Conservation (phyloP, 805 yeast species). For the Saturnispora mendoncae region DNA sequence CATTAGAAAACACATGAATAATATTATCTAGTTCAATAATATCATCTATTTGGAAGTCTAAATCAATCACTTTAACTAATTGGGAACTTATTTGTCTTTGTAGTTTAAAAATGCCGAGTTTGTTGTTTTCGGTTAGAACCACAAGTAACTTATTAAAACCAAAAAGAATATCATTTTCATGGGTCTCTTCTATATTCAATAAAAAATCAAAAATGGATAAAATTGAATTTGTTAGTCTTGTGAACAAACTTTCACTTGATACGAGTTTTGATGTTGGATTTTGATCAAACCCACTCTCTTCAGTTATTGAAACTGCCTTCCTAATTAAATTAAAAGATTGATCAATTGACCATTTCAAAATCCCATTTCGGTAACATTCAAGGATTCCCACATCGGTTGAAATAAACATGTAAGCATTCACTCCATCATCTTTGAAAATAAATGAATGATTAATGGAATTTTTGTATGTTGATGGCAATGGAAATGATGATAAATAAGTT, state of each 20-base stretch:
- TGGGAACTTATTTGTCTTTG: conserved; percentile 22
- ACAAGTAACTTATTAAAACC: conserved; percentile 39
- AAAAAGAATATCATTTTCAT: conserved; percentile 25
- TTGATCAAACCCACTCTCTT: no score
- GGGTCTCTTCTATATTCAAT: neutral
- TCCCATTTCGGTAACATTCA: conserved; percentile 19
- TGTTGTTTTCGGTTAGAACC: conserved; percentile 33
- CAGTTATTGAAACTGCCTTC: conserved; percentile 24
- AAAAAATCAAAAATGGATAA: neutral
- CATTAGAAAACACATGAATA: neutral
- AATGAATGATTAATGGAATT: conserved; percentile 14
- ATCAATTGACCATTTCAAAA: conserved; percentile 35
- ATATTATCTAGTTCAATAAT: conserved; percentile 12
- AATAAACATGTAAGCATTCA: conserved; percentile 12
- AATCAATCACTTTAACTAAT: conserved; percentile 1
- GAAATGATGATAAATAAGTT: neutral
- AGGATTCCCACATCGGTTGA: conserved; percentile 13
- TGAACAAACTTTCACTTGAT: neutral
- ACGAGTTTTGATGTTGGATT: no score
- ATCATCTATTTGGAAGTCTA: conserved; percentile 4
- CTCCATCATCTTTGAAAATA: conserved; percentile 7
- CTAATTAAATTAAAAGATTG: conserved; percentile 33
- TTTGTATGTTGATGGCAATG: conserved; percentile 16
- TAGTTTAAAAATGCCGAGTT: conserved; percentile 36
- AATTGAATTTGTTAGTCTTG: neutral